Conservation (phyloP, 805 yeast species). For the Debaryomyces prosopidis region DNA sequence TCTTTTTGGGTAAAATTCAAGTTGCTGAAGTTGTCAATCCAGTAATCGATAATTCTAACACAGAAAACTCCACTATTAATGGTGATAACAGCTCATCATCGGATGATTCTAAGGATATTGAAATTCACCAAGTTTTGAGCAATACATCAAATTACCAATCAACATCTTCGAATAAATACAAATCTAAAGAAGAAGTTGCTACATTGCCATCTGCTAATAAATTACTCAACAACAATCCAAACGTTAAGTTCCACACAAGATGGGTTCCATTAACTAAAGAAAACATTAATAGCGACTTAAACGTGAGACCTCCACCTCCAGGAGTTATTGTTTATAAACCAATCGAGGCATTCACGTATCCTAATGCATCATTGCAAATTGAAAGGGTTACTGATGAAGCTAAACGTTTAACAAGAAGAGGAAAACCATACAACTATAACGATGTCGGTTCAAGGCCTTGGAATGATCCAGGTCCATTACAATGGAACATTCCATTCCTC, state of each 20-base stretch:
- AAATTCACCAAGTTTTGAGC: slow-evolving; percentile 45
- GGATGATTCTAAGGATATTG: slow-evolving; percentile 30
- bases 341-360: slow-evolving; percentile 76
- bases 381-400: slow-evolving; percentile 71
- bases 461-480: slow-evolving; percentile 81
- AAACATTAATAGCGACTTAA: slow-evolving; percentile 56
- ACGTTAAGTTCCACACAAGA: slow-evolving; percentile 50
- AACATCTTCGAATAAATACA: slow-evolving; percentile 20
- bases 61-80: slow-evolving; percentile 7
- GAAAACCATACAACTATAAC: slow-evolving; percentile 40
- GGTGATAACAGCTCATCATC: slow-evolving; percentile 5
- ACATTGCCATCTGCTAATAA: slow-evolving; percentile 19
- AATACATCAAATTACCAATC: slow-evolving; percentile 25
- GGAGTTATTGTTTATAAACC: slow-evolving; percentile 88
- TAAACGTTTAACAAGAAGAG: slow-evolving; percentile 59
- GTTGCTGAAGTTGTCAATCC: slow-evolving; percentile 75
- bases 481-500: slow-evolving; percentile 33
- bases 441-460: slow-evolving; percentile 73
- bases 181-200: slow-evolving; percentile 11
- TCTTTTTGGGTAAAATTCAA: slow-evolving; percentile 75
- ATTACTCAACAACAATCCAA: slow-evolving; percentile 28
- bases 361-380: slow-evolving; percentile 73
- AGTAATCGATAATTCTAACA: slow-evolving; percentile 29
- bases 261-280: slow-evolving; percentile 66
- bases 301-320: slow-evolving; percentile 78